phyloP scores from a whole-genome alignment of 192 early-diverging fungal species.

The Umbelopsis sp. region DNA sequence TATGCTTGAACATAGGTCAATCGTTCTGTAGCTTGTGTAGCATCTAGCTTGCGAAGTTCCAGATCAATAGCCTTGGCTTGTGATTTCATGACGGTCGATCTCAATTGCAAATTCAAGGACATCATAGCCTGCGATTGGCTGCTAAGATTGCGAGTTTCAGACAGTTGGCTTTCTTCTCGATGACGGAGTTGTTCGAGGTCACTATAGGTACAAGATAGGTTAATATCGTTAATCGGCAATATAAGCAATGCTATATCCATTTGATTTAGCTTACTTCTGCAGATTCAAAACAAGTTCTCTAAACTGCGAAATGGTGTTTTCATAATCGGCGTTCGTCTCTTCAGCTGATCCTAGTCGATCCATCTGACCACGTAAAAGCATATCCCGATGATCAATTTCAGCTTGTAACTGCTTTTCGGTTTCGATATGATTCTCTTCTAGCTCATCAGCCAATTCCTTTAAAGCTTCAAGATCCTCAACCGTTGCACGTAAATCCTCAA shows the following conservation, averaged over 20 bases:
- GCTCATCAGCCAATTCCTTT: constrained; percentile 87
- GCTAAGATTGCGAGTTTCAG: constrained; percentile 55
- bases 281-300: constrained; percentile 76
- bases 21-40: constrained; percentile 78
- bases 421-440: constrained; percentile 91
- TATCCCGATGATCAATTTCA: constrained; percentile 80
- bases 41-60: constrained; percentile 86
- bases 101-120: constrained; percentile 77
- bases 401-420: constrained; percentile 83
- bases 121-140: constrained; percentile 82
- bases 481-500: constrained; percentile 75
- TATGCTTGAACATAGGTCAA: constrained; percentile 69
- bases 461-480: constrained; percentile 91
- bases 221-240: constrained; percentile 2
- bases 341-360: constrained; percentile 64
- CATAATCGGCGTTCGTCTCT: constrained; percentile 85
- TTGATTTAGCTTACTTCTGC: constrained; percentile 53
- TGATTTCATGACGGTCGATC: constrained; percentile 77
- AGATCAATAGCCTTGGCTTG: constrained; percentile 91
- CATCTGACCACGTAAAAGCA: constrained; percentile 60
- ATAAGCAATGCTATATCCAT: background rate
- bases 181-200: constrained; percentile 75
- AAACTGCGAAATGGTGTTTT: constrained; percentile 84
- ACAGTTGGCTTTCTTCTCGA: constrained; percentile 61
- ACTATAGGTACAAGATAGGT: constrained; percentile 23